phyloP scores from a whole-genome alignment of 129 eudicot genomes.

The Flaveria robusta region DNA sequence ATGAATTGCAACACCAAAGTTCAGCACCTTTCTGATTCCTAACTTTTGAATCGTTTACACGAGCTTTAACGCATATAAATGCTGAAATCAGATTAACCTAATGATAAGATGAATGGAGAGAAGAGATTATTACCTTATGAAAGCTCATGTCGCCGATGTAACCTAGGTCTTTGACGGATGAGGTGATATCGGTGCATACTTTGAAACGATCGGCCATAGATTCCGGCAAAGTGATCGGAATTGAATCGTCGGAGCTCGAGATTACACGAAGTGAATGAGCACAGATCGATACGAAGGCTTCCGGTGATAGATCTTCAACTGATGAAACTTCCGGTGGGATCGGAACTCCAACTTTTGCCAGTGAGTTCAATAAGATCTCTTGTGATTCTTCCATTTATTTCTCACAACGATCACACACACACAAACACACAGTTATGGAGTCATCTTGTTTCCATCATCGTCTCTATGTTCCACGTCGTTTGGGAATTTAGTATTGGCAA shows the following conservation, averaged over 20 bases:
- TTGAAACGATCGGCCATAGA: constrained; percentile 62
- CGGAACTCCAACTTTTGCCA: constrained; percentile 54
- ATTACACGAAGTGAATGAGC: constrained; percentile 51
- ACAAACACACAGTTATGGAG: background rate
- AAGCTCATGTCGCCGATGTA: constrained; percentile 60
- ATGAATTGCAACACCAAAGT: background rate
- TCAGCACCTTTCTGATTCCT: background rate
- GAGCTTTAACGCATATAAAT: background rate
- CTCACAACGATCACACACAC: constrained; percentile 20
- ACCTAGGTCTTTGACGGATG: constrained; percentile 51
- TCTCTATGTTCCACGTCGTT: constrained; percentile 17
- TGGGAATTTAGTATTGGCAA: background rate
- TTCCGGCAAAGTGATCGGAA: constrained; percentile 56
- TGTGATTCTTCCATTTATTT: constrained; percentile 54
- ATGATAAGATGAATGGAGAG: background rate
- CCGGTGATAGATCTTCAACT: constrained; percentile 52
- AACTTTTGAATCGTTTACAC: background rate
- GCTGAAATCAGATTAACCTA: background rate
- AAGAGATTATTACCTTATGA: constrained; percentile 46
- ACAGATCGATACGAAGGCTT: constrained; percentile 44
- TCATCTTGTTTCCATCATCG: constrained; percentile 35
- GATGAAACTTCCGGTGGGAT: constrained; percentile 50
- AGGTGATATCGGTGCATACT: constrained; percentile 58
- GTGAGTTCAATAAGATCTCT: constrained; percentile 54
- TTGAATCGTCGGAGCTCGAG: constrained; percentile 35